phyloP scores from a whole-genome alignment of 2,329 filamentous ascomycete species.

The Xylariaceae sp. region DNA sequence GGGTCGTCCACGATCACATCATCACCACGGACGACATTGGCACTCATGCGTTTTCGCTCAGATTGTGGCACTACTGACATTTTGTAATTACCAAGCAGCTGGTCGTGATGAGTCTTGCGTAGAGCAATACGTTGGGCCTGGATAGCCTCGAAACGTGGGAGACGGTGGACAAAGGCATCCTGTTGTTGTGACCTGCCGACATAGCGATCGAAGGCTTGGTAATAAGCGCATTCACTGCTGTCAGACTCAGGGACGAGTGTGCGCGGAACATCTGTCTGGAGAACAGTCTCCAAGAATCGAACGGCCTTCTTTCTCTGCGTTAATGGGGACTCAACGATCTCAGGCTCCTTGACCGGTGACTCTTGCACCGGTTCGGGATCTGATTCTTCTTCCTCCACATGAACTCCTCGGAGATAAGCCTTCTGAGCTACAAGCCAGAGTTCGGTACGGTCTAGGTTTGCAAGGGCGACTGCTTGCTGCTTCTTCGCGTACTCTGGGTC shows the following conservation, averaged over 20 bases:
- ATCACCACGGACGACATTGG: slow-evolving; percentile 68
- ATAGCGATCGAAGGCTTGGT: slow-evolving; percentile 77
- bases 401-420: slow-evolving; percentile 65
- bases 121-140: slow-evolving; percentile 77
- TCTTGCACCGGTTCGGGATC: slow-evolving; percentile 35
- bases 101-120: slow-evolving; percentile 66
- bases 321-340: slow-evolving; percentile 27
- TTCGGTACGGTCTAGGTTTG: slow-evolving; percentile 79
- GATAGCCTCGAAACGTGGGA: slow-evolving; percentile 80
- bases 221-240: slow-evolving; percentile 72
- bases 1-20: slow-evolving; percentile 59
- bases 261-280: slow-evolving; percentile 42
- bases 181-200: slow-evolving; percentile 58
- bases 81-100: slow-evolving; percentile 80
- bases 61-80: slow-evolving; percentile 64
- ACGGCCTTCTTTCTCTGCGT: slow-evolving; percentile 63
- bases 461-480: slow-evolving; percentile 62
- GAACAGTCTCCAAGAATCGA: slow-evolving; percentile 59
- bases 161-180: slow-evolving; percentile 81
- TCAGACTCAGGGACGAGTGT: slow-evolving; percentile 48
- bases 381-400: slow-evolving; percentile 43
- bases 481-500: slow-evolving; percentile 71
- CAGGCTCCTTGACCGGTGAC: slow-evolving; percentile 23
- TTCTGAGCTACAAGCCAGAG: slow-evolving; percentile 82
- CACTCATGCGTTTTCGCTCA: slow-evolving; percentile 65